Evolutionary conservation across 2,329 filamentous ascomycete genomes (phyloP).

Genomic region (Pseudocercospora macadamiae): DNA sequence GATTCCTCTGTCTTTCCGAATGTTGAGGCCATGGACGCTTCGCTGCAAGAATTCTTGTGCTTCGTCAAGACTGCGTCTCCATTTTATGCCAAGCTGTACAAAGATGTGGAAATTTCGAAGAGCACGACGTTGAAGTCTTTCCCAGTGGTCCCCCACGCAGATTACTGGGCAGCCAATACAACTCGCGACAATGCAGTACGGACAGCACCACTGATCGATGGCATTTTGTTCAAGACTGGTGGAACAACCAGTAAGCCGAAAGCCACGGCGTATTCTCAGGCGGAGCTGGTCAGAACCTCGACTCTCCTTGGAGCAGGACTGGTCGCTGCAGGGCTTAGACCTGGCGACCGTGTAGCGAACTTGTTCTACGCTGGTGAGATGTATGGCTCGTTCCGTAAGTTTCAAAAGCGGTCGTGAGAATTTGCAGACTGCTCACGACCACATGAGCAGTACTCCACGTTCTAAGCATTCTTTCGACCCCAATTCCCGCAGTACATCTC

Average conservation of each 20-base stretch:
- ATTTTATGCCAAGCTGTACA: conserved; percentile 8
- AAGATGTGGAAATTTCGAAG: background rate
- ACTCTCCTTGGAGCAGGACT: background rate
- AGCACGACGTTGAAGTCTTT: background rate
- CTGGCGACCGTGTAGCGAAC: conserved; percentile 5
- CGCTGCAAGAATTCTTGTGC: background rate
- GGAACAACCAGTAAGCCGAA: conserved; percentile 8
- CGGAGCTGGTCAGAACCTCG: conserved; percentile 3
- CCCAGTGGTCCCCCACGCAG: background rate
- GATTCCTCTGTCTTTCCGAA: too few species aligned
- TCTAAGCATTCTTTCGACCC: background rate
- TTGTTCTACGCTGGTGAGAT: conserved; percentile 7
- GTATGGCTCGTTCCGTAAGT: conserved; percentile 1
- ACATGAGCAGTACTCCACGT: conserved; percentile 4
- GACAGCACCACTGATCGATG: conserved; percentile 5
- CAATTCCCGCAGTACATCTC: conserved; percentile 4
- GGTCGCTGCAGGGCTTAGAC: background rate
- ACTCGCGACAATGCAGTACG: background rate
- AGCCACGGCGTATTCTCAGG: conserved; percentile 7
- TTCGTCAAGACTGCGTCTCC: conserved; percentile 3
- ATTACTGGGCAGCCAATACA: conserved; percentile 3
- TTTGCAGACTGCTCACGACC: background rate
- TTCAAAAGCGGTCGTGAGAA: background rate
- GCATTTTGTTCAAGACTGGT: conserved; percentile 2
- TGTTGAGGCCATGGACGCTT: background rate